phyloP scores from a whole-genome alignment of 371 early-diverging fungal genomes.

The Rhizopus stolonifer region DNA sequence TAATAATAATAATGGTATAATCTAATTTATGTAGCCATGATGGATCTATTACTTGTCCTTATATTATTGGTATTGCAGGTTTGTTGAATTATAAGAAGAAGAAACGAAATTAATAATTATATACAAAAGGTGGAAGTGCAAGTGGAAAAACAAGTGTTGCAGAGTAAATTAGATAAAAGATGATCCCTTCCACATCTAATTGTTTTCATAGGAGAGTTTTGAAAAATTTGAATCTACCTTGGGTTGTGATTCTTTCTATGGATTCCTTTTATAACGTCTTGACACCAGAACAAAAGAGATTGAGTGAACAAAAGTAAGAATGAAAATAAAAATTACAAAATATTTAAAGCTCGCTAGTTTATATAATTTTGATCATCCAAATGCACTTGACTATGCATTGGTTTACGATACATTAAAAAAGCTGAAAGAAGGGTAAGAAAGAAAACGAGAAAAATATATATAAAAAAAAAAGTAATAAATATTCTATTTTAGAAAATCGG shows the following conservation, averaged over 20 bases:
- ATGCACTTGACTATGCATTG: constrained; percentile 77
- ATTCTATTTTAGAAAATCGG: constrained; percentile 44
- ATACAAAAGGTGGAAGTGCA: constrained; percentile 70
- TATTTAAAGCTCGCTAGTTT: constrained; percentile 27
- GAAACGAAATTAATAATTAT: constrained; percentile 5
- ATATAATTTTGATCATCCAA: constrained; percentile 85
- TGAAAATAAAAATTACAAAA: constrained; percentile 34
- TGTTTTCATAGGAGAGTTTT: constrained; percentile 57
- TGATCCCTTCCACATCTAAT: background rate
- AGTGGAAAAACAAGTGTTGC: constrained; percentile 85
- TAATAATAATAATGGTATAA: background rate
- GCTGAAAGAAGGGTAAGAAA: constrained; percentile 67
- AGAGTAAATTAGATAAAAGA: constrained; percentile 36
- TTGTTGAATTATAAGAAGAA: too few relatives aligned
- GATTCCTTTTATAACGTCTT: constrained; percentile 91
- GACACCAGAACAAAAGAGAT: constrained; percentile 67
- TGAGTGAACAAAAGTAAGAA: constrained; percentile 52
- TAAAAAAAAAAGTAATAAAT: too few relatives aligned
- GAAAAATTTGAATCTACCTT: constrained; percentile 77
- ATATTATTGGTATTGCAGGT: constrained; percentile 78
- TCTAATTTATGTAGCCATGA: constrained; percentile 33
- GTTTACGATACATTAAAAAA: constrained; percentile 68
- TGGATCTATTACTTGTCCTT: constrained; percentile 68
- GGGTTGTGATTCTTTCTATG: constrained; percentile 91
- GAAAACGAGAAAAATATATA: background rate